These are phyloP conservation scores for Cercospora janseana DNA, from an alignment of 2,329 filamentous ascomycete species.

Conservation along the genomic window DNA sequence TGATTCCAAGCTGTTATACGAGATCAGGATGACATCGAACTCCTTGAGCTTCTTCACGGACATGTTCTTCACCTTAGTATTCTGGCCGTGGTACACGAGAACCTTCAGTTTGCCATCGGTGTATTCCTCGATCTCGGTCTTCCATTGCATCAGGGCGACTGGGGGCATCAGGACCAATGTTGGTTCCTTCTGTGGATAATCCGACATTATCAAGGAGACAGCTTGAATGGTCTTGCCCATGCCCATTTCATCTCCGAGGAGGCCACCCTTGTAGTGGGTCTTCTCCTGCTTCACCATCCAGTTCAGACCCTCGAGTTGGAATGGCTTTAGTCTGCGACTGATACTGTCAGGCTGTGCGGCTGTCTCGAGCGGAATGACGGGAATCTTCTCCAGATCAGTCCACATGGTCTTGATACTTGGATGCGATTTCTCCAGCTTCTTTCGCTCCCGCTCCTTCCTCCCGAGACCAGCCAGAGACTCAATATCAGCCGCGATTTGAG, in stretches of 20 bases:
- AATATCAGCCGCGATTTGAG: conserved; percentile 6
- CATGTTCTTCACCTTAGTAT: conserved; percentile 75
- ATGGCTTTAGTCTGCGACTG: conserved; percentile 80
- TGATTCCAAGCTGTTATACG: conserved; percentile 87
- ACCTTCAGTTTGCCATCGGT: conserved; percentile 89
- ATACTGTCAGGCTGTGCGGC: conserved; percentile 75
- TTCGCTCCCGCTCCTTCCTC: conserved; percentile 53
- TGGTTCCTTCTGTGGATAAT: conserved; percentile 79
- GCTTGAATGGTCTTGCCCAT: conserved; percentile 98
- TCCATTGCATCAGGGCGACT: conserved; percentile 38
- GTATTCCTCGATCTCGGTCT: conserved; percentile 57
- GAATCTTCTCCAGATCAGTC: conserved; percentile 67
- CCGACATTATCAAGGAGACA: conserved; percentile 96
- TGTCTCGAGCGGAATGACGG: conserved; percentile 62
- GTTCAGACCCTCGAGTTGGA: conserved; percentile 87
- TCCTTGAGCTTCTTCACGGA: conserved; percentile 71
- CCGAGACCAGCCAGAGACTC: conserved; percentile 21
- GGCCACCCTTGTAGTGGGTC: conserved; percentile 78
- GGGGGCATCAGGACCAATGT: conserved; percentile 44
- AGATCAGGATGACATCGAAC: conserved; percentile 95
- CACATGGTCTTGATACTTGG: conserved; percentile 83
- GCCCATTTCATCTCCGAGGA: conserved; percentile 97
- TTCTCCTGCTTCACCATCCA: conserved; percentile 95
- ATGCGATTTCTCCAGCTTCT: conserved; percentile 70
- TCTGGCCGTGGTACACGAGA: conserved; percentile 84